Evolutionary conservation across 495 filamentous ascomycete genomes (phyloP).

Genomic region (Cairneyella variabilis): DNA sequence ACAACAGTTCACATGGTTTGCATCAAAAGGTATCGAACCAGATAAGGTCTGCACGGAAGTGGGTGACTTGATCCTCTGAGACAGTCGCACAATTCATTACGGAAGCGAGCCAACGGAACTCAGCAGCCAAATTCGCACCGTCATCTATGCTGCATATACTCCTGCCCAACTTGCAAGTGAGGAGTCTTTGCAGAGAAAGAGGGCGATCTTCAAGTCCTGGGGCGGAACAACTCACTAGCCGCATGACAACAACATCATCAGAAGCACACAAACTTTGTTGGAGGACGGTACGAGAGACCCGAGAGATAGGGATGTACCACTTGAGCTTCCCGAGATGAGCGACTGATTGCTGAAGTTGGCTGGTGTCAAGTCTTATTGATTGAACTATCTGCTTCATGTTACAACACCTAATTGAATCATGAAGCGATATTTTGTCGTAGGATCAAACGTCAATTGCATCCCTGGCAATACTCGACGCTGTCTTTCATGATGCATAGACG

Average conservation of each 20-base stretch:
- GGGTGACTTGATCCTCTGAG: constrained; percentile 43
- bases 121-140: constrained; percentile 32
- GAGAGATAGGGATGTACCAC: constrained; percentile 2
- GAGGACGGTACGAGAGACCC: constrained; percentile 6
- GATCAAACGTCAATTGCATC: no score
- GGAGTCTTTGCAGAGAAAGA: constrained; percentile 33
- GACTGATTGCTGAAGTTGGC: constrained; percentile 16
- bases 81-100: constrained; percentile 39
- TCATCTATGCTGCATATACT: constrained; percentile 38
- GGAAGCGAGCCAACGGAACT: not conserved
- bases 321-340: constrained; percentile 10
- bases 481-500: no score
- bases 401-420: no score
- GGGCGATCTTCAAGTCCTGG: constrained; percentile 33
- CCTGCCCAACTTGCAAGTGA: constrained; percentile 32
- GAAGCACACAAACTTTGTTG: not conserved
- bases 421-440: no score
- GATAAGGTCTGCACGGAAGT: constrained; percentile 36
- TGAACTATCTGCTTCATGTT: no score
- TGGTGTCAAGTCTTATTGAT: constrained; percentile 14
- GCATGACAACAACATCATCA: constrained; percentile 29
- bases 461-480: no score
- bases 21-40: constrained; percentile 27
- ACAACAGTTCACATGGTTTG: constrained; percentile 35
- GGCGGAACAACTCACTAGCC: constrained; percentile 41